phyloP scores from a whole-genome alignment of 208 protist genomes.

The Leishmania lainsoni region DNA sequence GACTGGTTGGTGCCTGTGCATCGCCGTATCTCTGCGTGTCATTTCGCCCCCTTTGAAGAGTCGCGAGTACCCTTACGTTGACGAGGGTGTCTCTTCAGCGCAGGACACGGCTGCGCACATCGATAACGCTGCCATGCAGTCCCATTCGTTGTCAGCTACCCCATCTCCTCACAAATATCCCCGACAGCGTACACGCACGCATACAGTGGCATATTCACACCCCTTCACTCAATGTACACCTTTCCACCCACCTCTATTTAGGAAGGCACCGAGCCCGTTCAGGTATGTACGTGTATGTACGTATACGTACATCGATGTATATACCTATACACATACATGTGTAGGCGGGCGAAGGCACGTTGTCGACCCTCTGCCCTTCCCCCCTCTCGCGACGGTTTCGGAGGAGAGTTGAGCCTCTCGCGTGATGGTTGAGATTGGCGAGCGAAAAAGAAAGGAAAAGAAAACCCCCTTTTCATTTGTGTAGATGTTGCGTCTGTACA shows the following conservation, averaged over 20 bases:
- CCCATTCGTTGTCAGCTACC: neutral
- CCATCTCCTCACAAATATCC: neutral
- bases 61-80: neutral
- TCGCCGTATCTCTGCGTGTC: neutral
- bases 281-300: too few relatives aligned
- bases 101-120: neutral
- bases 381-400: neutral
- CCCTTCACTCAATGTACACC: neutral
- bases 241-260: neutral
- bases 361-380: neutral
- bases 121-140: neutral
- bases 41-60: neutral
- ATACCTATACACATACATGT: neutral
- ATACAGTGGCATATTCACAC: neutral
- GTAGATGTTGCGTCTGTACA: too few relatives aligned
- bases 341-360: neutral
- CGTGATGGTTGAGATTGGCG: neutral
- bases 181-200: neutral
- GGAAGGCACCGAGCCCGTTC: neutral
- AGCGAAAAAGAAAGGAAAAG: neutral
- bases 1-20: neutral
- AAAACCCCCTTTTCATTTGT: neutral
- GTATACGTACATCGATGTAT: too few relatives aligned
- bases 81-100: neutral
- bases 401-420: neutral